Evolutionary conservation across 2,329 filamentous ascomycete species (phyloP).

Genomic region (Thelonectria olida): DNA sequence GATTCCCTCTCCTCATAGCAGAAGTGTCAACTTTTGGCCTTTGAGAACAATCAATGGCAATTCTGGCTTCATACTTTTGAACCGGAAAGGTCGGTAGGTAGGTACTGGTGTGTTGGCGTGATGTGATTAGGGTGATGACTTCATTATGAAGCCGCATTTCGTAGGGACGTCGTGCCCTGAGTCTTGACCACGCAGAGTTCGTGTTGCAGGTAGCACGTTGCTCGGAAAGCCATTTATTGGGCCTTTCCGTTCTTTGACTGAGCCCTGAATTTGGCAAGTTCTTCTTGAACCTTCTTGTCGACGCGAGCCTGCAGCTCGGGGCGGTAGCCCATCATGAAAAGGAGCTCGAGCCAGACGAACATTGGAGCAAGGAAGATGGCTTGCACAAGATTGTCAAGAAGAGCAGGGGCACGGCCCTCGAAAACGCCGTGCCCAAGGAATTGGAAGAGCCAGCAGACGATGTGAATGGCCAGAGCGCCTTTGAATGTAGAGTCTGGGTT

Average conservation of each 20-base stretch:
- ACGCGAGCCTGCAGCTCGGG: constrained; percentile 86
- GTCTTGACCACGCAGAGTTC: constrained; percentile 1
- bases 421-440: constrained; percentile 92
- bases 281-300: constrained; percentile 76
- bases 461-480: constrained; percentile 71
- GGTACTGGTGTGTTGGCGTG: background rate
- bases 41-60: background rate
- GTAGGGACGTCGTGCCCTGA: no score
- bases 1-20: background rate
- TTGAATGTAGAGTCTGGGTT: constrained; percentile 60
- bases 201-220: constrained; percentile 6
- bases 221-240: constrained; percentile 46
- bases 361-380: constrained; percentile 92
- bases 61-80: constrained; percentile 1
- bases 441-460: constrained; percentile 85
- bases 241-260: constrained; percentile 65
- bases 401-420: constrained; percentile 86
- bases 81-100: background rate
- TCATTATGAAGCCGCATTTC: no score
- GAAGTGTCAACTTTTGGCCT: background rate
- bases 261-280: constrained; percentile 78
- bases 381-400: constrained; percentile 91
- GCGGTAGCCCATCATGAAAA: constrained; percentile 91
- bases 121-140: no score
- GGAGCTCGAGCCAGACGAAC: constrained; percentile 95